These are phyloP conservation scores for Aspergillus diversus DNA, from an alignment of 495 filamentous ascomycete species.

Conservation along the genomic window DNA sequence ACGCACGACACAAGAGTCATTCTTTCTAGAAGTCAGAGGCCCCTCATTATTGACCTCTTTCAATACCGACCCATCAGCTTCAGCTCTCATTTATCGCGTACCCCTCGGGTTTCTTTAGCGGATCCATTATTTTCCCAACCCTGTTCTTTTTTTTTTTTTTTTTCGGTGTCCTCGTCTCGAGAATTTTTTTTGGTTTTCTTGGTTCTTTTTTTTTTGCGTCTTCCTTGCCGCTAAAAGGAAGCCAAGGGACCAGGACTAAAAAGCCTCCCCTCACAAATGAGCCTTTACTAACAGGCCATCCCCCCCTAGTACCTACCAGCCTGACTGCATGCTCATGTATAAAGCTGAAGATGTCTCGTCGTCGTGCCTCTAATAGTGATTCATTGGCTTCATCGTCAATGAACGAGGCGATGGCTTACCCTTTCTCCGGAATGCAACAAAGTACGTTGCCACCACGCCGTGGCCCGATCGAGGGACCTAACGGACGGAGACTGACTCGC, in stretches of 20 bases:
- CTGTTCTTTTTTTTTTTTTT: conserved; percentile 15
- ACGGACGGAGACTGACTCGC: conserved; percentile 49
- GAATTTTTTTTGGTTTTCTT: conserved; percentile 14
- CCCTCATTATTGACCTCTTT: conserved; percentile 10
- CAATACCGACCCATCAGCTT: conserved; percentile 19
- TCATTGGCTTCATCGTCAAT: conserved; percentile 31
- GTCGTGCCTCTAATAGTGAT: conserved; percentile 49
- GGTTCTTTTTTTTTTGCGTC: conserved; percentile 14
- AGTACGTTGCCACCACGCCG: conserved; percentile 34
- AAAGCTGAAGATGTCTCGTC: conserved; percentile 44
- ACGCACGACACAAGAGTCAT: conserved; percentile 13
- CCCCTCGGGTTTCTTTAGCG: conserved; percentile 15
- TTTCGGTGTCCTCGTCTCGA: background rate
- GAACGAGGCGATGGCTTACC: conserved; percentile 45
- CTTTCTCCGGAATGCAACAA: conserved; percentile 34
- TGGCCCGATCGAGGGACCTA: conserved; percentile 51
- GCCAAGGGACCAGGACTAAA: conserved; percentile 18
- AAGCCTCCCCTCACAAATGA: conserved; percentile 23
- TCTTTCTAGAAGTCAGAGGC: conserved; percentile 15
- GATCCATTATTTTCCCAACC: conserved; percentile 14
- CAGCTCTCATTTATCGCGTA: conserved; percentile 10
- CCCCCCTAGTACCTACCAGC: conserved; percentile 15
- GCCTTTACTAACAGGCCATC: conserved; percentile 20
- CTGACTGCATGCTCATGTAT: conserved; percentile 24
- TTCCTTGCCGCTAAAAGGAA: conserved; percentile 21